These are phyloP conservation scores for Plasmodium ovale DNA, from an alignment of 169 alveolate genomes.

Conservation along the genomic window DNA sequence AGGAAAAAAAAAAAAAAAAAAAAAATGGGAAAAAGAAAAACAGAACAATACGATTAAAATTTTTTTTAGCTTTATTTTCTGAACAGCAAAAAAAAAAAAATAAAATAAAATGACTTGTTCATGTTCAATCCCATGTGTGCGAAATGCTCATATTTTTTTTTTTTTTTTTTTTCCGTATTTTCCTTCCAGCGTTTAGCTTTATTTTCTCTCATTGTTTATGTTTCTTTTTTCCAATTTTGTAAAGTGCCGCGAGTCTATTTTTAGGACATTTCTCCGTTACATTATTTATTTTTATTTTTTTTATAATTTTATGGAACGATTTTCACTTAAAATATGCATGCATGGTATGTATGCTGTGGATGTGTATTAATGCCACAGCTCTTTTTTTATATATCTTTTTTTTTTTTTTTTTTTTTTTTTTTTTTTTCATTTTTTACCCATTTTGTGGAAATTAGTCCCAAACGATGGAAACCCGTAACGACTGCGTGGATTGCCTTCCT, in stretches of 20 bases:
- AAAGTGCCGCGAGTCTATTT: not conserved
- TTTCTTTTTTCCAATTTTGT: not conserved
- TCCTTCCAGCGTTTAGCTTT: not conserved
- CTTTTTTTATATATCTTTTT: not conserved
- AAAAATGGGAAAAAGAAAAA: not conserved
- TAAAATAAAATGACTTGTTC: not conserved
- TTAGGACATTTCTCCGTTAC: not conserved
- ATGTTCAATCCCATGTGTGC: not conserved
- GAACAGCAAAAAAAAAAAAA: not conserved
- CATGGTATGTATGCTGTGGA: no score
- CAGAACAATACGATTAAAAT: not conserved
- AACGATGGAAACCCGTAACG: constrained; percentile 2
- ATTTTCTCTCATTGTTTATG: not conserved
- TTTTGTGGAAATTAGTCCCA: constrained; percentile 53
- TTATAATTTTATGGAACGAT: no score
- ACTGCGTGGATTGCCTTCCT: not conserved
- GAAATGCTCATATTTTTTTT: not conserved
- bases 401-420: not conserved
- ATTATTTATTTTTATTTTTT: no score
- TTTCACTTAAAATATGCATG: no score
- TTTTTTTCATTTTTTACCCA: constrained; percentile 20
- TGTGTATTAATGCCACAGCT: not conserved
- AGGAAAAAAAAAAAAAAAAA: not conserved
- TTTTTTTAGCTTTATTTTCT: not conserved
- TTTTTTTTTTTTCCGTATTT: not conserved